These are phyloP conservation scores for Lentinus brumalis DNA, from an alignment of 768 basidiomycete species.

Conservation along the genomic window DNA sequence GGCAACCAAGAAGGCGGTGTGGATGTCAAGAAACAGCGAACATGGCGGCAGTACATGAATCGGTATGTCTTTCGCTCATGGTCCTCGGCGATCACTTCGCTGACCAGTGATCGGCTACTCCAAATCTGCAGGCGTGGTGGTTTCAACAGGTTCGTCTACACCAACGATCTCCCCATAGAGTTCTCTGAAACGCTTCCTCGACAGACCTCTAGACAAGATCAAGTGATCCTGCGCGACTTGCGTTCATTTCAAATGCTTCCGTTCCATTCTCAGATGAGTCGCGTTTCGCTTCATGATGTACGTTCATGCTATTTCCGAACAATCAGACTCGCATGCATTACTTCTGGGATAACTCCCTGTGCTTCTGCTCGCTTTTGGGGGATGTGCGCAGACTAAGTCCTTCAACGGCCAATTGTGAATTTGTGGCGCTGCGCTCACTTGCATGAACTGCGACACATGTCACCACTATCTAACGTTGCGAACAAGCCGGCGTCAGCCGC, in stretches of 20 bases:
- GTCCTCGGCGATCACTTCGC: constrained; percentile 14
- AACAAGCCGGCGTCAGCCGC: not conserved
- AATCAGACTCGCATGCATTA: not conserved
- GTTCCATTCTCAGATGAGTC: too few species aligned
- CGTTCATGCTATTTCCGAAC: too few species aligned
- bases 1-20: constrained; percentile 79
- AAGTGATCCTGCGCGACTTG: constrained; percentile 52
- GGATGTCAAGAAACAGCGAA: constrained; percentile 78
- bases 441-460: too few species aligned
- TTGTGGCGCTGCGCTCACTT: too few species aligned
- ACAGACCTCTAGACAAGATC: constrained; percentile 92
- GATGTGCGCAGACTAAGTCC: too few species aligned
- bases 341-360: not conserved
- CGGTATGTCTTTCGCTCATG: constrained; percentile 46
- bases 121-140: constrained; percentile 65
- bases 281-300: too few species aligned
- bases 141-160: constrained; percentile 68
- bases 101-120: constrained; percentile 6
- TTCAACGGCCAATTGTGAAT: too few species aligned
- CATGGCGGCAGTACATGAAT: constrained; percentile 99
- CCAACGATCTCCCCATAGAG: not conserved
- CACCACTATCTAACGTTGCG: not conserved
- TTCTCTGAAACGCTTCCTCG: constrained; percentile 5
- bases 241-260: too few species aligned
- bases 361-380: not conserved